A percentile compares a stretch with the other conserved stretches of the same genome.
These are phyloP conservation scores for Vicia faba DNA, from an alignment of 306 rosid species.

Conservation along the genomic window DNA sequence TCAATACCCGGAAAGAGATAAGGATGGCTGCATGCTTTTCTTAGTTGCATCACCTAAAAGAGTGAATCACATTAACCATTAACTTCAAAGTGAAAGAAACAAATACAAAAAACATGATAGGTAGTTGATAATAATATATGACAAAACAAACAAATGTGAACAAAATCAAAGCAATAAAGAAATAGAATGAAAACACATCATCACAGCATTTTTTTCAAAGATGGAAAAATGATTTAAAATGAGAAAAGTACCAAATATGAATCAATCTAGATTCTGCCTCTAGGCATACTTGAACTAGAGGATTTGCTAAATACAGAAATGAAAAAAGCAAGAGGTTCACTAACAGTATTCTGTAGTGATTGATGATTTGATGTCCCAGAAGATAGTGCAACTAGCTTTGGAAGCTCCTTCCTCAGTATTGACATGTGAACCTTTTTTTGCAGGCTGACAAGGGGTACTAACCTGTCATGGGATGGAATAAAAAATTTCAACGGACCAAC, in stretches of 20 bases:
- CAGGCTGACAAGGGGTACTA: conserved; percentile 73
- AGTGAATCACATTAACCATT: conserved; percentile 29
- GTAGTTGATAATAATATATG: conserved; percentile 6
- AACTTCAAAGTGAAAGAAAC: conserved; percentile 23
- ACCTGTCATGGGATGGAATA: conserved; percentile 52
- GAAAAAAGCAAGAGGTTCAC: conserved; percentile 35
- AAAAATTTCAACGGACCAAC: conserved; percentile 24
- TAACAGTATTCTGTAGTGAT: conserved; percentile 83
- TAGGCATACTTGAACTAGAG: conserved; percentile 32
- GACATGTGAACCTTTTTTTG: conserved; percentile 86
- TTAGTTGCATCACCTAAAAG: conserved; percentile 75
- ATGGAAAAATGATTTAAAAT: neutral
- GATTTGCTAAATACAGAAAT: neutral
- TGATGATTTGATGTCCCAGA: conserved; percentile 75
- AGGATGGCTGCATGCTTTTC: conserved; percentile 96
- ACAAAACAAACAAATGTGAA: conserved; percentile 12
- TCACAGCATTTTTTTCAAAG: neutral
- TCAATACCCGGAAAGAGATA: conserved; percentile 95
- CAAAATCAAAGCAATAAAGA: conserved; percentile 28
- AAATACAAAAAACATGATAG: conserved; percentile 23
- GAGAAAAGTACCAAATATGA: conserved; percentile 15
- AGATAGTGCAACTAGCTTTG: conserved; percentile 71
- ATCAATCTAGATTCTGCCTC: conserved; percentile 30
- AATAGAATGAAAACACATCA: conserved; percentile 24
- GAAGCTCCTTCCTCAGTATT: conserved; percentile 86